Base-by-base conservation (phyloP, 176 grass and related monocot species). In the Paspalum vaginatum region DNA sequence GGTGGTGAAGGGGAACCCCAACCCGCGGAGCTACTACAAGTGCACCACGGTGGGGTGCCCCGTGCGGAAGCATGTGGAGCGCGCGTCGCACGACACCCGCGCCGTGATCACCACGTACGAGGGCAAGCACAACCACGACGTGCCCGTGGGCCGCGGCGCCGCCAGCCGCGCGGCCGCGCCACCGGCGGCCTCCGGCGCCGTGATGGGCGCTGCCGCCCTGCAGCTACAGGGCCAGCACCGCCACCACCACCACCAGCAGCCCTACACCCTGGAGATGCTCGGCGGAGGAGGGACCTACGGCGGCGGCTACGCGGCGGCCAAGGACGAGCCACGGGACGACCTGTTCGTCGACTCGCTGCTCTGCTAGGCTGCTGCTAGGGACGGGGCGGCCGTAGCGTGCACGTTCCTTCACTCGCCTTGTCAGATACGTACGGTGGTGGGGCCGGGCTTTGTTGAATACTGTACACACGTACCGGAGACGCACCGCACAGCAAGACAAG, bases 1-100 rank as follows among this genome's bases (percentile, higher is more conserved):
- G 67, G 87, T 93, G 3, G 91, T 93, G 13, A 93, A 93, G 79
- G 88, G 91, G 11, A 93, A 93, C 37, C 91, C 91, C 0, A 93
- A 93, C 77, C 88, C 88, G 3, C 73, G 91, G 82, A 93, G 91
- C 91, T 93, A 93, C 85, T 93, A 93, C 91, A 93, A 93, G 65
- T 93, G 91, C 91, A 93, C 91, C 10, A 88, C 88, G 26, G 37
- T 16, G 2, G 91, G 88, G 0, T 93, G 91, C 85, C 88, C 91
- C 38, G 91, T 93, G 75, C 83, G 91, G 9, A 93, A 93, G 88
- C 91, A 93, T 65, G 91, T 93, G 18, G 91, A 93, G 85, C 83
- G 91, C 58, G 91, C 91, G 11, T 76, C 64, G 16, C 74, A 93
- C 7, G 91, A 93, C 83, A 13, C 20, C 11, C 85, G 91, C 67